These are phyloP conservation scores for Trichoderma hamatum DNA, from an alignment of 2,329 filamentous ascomycete genomes.

Conservation along the genomic window DNA sequence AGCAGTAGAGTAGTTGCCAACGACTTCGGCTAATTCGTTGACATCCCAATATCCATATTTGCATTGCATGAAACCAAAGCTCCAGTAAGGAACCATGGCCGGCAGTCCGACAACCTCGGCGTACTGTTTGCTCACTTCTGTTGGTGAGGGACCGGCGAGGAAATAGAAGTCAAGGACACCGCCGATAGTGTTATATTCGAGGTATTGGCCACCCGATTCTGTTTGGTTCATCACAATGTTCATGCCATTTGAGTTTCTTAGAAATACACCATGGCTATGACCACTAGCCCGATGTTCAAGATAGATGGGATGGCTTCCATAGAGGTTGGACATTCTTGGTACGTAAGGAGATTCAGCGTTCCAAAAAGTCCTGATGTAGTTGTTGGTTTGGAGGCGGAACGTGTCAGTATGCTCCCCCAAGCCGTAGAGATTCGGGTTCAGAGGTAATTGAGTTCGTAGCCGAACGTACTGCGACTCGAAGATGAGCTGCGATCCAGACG, in stretches of 20 bases:
- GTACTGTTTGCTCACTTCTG: slow-evolving; percentile 71
- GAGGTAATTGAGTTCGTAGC: slow-evolving; percentile 69
- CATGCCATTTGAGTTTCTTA: slow-evolving; percentile 77
- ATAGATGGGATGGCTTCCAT: slow-evolving; percentile 78
- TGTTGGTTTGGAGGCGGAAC: slow-evolving; percentile 66
- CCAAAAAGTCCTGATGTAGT: slow-evolving; percentile 67
- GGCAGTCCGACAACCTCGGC: slow-evolving; percentile 69
- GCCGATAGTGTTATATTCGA: slow-evolving; percentile 82
- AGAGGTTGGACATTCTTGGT: slow-evolving; percentile 68
- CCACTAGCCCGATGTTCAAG: slow-evolving; percentile 55
- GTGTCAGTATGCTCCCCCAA: slow-evolving; percentile 76
- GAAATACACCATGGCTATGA: slow-evolving; percentile 71
- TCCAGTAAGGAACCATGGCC: slow-evolving; percentile 79
- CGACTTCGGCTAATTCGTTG: slow-evolving; percentile 66
- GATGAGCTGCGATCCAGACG: slow-evolving; percentile 65
- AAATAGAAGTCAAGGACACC: slow-evolving; percentile 83
- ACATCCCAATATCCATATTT: slow-evolving; percentile 80
- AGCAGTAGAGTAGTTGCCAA: slow-evolving; percentile 65
- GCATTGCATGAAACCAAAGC: slow-evolving; percentile 81
- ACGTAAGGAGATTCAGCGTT: slow-evolving; percentile 67
- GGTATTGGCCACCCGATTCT: slow-evolving; percentile 62
- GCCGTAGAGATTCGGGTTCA: slow-evolving; percentile 73
- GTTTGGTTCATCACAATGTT: slow-evolving; percentile 71
- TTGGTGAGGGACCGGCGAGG: slow-evolving; percentile 70
- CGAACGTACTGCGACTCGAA: slow-evolving; percentile 79